Percentiles rank a stretch among this genome's conserved stretches.
These are phyloP conservation scores for Anisogramma anomala DNA, from an alignment of 2,329 filamentous ascomycete genomes.

Conservation along the genomic window DNA sequence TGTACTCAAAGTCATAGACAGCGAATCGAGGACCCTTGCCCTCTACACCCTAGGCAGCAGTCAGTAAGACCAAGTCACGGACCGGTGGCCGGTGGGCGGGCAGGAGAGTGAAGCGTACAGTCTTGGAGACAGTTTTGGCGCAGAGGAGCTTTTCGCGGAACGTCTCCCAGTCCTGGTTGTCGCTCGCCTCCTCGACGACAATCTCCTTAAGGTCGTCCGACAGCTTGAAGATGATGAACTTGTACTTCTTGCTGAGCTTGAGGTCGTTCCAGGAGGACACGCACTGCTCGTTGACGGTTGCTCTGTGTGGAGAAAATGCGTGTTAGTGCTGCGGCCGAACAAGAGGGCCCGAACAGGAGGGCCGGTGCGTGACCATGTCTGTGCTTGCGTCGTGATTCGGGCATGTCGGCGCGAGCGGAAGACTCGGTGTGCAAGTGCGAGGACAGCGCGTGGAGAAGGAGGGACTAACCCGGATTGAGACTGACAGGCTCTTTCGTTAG, in stretches of 20 bases:
- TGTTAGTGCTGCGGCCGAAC: slow-evolving; percentile 2
- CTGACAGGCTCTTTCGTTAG: slow-evolving; percentile 25
- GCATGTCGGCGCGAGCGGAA: slow-evolving; percentile 2
- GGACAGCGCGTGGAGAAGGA: slow-evolving; percentile 15
- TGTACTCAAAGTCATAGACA: slow-evolving; percentile 76
- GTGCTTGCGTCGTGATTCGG: background rate
- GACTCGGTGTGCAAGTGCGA: background rate
- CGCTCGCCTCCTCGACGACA: slow-evolving; percentile 63
- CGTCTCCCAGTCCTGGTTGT: slow-evolving; percentile 53
- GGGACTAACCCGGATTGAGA: slow-evolving; percentile 58
- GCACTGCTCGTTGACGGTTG: slow-evolving; percentile 61
- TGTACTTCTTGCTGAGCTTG: slow-evolving; percentile 70
- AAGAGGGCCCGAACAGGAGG: too few species aligned
- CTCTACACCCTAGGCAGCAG: slow-evolving; percentile 36
- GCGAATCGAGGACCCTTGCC: slow-evolving; percentile 66
- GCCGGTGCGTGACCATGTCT: slow-evolving; percentile 4
- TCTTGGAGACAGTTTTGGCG: slow-evolving; percentile 61
- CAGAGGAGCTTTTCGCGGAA: slow-evolving; percentile 69
- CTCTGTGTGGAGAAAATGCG: slow-evolving; percentile 36
- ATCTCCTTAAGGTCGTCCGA: slow-evolving; percentile 74
- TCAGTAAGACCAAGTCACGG: slow-evolving; percentile 6
- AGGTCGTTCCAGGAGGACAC: slow-evolving; percentile 64
- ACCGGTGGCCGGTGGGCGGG: slow-evolving; percentile 4
- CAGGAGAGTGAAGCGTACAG: slow-evolving; percentile 32
- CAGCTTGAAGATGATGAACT: slow-evolving; percentile 84